Base-by-base conservation (phyloP, 164 flowering plant genomes). In the Berberis vulgaris region DNA sequence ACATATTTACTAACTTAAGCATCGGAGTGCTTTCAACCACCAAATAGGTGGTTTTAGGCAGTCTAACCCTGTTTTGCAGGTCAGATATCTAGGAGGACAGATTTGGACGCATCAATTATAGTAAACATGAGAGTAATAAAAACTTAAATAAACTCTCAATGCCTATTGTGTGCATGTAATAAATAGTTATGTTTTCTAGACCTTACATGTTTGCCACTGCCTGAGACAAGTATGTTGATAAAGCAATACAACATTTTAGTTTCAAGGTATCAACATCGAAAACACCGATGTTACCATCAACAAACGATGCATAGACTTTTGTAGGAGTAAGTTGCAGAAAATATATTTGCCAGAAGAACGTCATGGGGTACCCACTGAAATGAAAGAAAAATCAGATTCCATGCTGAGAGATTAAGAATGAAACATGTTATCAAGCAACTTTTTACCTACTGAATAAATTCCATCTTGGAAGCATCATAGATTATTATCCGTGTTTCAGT, bases 361-460 rank as follows among this genome's bases (percentile, higher is more conserved):
- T 88, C 96, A 72, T 83, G 96, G 3, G 94, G 97, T 45, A 84
- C 64, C 98, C 98, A 93, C 98, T 93, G 82, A 69, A 65, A 63
- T 6, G 52, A n/a, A 71, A 55, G 39, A 54, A 26, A 26, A 26
- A 64, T 46, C 5, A 40, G 38, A 64, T 63, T 7, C 57, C 57
- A 72, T 7, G 11, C 11, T 64, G 10, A 6, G 69, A 57, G 13
- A 45, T 9, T 10, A 26, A 43, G 46, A 53, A 55, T 64, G 44
- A 60, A 11, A 43, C 10, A 42, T 6, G 45, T 43, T 49, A 61
- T 41, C 44, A 45, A 39, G 13, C 60, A 43, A 11, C 41, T 41
- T 26, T 26, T 50, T 70, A 94, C 98, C 96, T 91, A 95, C 6
- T 84, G 78, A 52, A 90, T 70, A 38, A 86, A 77, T 38, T 94